Conservation (phyloP, 495 filamentous ascomycete species). For the Diplogelasinospora grovesii region DNA sequence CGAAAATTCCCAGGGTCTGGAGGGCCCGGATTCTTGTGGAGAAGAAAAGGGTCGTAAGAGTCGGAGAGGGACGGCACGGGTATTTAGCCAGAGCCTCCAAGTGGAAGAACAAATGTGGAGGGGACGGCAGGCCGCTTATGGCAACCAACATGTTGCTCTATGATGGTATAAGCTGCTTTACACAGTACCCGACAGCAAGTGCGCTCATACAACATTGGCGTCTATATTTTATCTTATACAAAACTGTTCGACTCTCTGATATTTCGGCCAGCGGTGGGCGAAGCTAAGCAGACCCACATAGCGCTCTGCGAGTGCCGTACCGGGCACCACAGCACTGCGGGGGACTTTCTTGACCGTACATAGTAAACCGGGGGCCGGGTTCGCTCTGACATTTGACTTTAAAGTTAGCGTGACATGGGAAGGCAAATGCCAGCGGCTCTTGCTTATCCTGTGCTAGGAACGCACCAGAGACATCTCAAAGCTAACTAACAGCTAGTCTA, state of each 20-base stretch:
- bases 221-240: not conserved
- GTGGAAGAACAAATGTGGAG: no score
- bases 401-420: no score
- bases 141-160: no score
- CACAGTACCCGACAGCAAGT: no score
- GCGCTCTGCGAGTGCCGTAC: constrained; percentile 15
- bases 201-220: no score
- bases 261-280: not conserved
- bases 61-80: constrained; percentile 24
- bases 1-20: constrained; percentile 13
- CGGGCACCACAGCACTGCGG: constrained; percentile 7
- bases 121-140: no score
- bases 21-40: constrained; percentile 11
- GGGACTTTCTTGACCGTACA: no score
- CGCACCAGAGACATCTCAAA: no score
- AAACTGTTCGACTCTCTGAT: not conserved
- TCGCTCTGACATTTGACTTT: not conserved
- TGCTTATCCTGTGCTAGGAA: no score
- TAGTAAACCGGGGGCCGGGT: constrained; percentile 1
- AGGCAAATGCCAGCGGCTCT: no score
- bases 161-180: no score
- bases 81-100: constrained; percentile 18
- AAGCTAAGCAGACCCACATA: not conserved
- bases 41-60: constrained; percentile 9
- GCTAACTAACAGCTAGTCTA: no score